Conservation (phyloP, 163 green algal genomes). For the Chlamydomonas reinhardtii region DNA sequence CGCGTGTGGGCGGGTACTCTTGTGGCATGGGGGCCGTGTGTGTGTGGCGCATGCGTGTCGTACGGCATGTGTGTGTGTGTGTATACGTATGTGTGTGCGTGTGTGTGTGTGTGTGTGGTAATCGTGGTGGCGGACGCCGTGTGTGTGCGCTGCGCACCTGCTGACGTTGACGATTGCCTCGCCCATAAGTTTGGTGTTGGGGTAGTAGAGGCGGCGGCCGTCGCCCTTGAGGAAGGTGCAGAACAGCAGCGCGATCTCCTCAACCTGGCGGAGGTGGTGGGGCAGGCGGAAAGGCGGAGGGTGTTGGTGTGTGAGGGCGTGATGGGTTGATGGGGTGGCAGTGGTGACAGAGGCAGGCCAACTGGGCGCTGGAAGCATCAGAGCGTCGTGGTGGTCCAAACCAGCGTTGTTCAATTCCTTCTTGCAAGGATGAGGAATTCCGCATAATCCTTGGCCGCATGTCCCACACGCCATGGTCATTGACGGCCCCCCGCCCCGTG, state of each 20-base stretch:
- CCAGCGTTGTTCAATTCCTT: no score
- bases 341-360: no score
- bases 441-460: no score
- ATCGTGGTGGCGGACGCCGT: neutral
- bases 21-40: neutral
- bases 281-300: neutral
- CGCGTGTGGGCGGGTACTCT: no score
- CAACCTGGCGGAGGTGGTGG: constrained; percentile 23
- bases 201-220: constrained; percentile 48
- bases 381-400: no score
- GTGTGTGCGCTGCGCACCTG: constrained; percentile 9
- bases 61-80: neutral
- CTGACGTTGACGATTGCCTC: constrained; percentile 50
- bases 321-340: no score
- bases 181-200: constrained; percentile 46
- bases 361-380: no score
- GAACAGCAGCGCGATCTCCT: constrained; percentile 57
- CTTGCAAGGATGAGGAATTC: no score
- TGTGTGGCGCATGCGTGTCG: neutral
- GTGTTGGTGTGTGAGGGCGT: neutral
- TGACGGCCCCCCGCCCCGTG: no score
- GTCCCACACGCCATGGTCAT: no score
- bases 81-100: neutral
- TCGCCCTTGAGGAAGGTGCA: constrained; percentile 47
- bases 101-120: neutral